Percentiles rank a stretch among this genome's conserved stretches.
Evolutionary conservation across 2,329 filamentous ascomycete species (phyloP).

Genomic region (Zasmidium citrigriseum): DNA sequence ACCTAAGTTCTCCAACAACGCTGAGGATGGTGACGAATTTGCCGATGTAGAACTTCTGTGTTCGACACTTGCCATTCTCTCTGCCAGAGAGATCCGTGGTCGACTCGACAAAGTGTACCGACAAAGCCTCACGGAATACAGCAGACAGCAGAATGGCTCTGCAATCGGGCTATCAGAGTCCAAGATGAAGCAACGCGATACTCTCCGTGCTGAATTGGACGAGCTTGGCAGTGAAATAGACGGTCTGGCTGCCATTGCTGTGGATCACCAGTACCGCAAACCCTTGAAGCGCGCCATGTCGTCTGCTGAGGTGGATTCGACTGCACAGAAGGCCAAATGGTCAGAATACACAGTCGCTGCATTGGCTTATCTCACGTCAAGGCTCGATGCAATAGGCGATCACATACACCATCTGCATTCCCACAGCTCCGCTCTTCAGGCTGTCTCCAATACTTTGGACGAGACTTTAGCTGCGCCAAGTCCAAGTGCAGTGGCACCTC

Average conservation of each 20-base stretch:
- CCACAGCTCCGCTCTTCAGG: slow-evolving; percentile 25
- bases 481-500: slow-evolving; percentile 22
- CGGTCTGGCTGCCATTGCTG: slow-evolving; percentile 69
- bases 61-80: slow-evolving; percentile 42
- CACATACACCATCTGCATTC: slow-evolving; percentile 31
- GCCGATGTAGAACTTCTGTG: slow-evolving; percentile 60
- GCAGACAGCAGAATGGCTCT: slow-evolving; percentile 6
- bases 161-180: slow-evolving; percentile 26
- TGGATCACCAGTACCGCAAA: slow-evolving; percentile 66
- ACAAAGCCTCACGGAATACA: slow-evolving; percentile 12
- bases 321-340: slow-evolving; percentile 41
- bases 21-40: slow-evolving; percentile 47
- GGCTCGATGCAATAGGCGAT: slow-evolving; percentile 31
- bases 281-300: slow-evolving; percentile 54
- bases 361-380: slow-evolving; percentile 43
- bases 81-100: slow-evolving; percentile 43
- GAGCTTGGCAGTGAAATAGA: slow-evolving; percentile 70
- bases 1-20: slow-evolving; percentile 55
- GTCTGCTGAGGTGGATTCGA: slow-evolving; percentile 37
- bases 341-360: slow-evolving; percentile 45
- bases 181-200: slow-evolving; percentile 37
- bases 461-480: slow-evolving; percentile 15
- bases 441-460: slow-evolving; percentile 26
- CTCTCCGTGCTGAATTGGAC: slow-evolving; percentile 65
- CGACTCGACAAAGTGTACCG: slow-evolving; percentile 55